phyloP scores from a whole-genome alignment of 768 basidiomycete genomes.

The Pulveroboletus frians region DNA sequence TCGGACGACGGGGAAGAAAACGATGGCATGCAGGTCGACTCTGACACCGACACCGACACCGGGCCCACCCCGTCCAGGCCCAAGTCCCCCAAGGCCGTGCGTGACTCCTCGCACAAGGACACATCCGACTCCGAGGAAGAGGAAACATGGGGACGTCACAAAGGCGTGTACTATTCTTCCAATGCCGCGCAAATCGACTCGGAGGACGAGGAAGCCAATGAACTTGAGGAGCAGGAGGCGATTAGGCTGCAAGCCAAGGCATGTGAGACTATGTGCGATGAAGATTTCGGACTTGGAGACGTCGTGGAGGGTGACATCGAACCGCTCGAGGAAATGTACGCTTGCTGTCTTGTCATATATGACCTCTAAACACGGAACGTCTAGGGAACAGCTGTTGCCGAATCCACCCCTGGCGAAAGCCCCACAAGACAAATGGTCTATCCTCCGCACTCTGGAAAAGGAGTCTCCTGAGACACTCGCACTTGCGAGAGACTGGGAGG shows the following conservation, averaged over 20 bases:
- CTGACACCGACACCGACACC: background rate
- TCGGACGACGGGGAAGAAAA: slow-evolving; percentile 11
- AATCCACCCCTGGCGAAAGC: slow-evolving; percentile 18
- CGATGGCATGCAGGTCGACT: slow-evolving; percentile 24
- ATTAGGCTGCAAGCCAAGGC: slow-evolving; percentile 71
- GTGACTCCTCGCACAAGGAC: slow-evolving; percentile 2
- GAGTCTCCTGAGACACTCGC: slow-evolving; percentile 75
- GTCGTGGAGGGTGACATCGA: slow-evolving; percentile 35
- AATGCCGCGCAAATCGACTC: slow-evolving; percentile 77
- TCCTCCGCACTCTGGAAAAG: slow-evolving; percentile 67
- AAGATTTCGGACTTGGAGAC: slow-evolving; percentile 81
- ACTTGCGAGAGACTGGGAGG: slow-evolving; percentile 79
- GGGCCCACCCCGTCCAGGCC: slow-evolving; percentile 8
- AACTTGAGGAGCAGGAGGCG: slow-evolving; percentile 86
- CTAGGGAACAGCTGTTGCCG: slow-evolving; percentile 13
- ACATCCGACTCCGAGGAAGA: slow-evolving; percentile 37
- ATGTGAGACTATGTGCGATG: slow-evolving; percentile 64
- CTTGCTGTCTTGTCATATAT: background rate
- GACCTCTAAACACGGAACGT: slow-evolving; percentile 5
- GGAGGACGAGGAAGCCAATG: slow-evolving; percentile 85
- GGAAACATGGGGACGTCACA: slow-evolving; percentile 76
- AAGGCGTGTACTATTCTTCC: slow-evolving; percentile 80
- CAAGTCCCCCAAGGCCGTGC: slow-evolving; percentile 9
- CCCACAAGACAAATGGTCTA: slow-evolving; percentile 53
- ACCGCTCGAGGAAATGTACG: slow-evolving; percentile 28